These are phyloP conservation scores for Hypoxylon fragiforme DNA, from an alignment of 495 filamentous ascomycete species.

Conservation along the genomic window DNA sequence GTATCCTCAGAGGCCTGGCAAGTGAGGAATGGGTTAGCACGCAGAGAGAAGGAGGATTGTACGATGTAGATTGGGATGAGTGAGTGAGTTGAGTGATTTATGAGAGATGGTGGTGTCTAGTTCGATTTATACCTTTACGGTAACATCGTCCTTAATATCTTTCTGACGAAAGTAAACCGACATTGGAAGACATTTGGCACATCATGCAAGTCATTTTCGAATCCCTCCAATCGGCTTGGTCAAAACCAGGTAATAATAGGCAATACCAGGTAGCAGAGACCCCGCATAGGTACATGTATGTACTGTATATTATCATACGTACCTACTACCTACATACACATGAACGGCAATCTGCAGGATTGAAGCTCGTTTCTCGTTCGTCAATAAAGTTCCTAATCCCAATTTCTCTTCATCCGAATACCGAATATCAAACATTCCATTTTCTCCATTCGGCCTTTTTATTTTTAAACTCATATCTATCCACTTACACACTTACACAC, in stretches of 20 bases:
- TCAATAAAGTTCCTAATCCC: too few relatives aligned
- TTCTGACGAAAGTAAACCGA: slow-evolving; percentile 7
- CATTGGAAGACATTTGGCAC: slow-evolving; percentile 9
- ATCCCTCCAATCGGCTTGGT: slow-evolving; percentile 32
- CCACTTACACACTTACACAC: slow-evolving; percentile 18
- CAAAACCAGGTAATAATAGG: too few relatives aligned
- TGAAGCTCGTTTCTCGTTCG: slow-evolving; percentile 6
- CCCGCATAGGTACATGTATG: slow-evolving; percentile 35
- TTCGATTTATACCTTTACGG: slow-evolving; percentile 19
- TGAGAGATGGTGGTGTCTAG: background rate
- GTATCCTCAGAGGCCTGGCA: slow-evolving; percentile 64
- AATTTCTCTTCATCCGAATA: slow-evolving; percentile 14
- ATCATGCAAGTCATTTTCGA: slow-evolving; percentile 24
- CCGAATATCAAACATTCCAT: slow-evolving; percentile 16
- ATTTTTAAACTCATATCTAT: slow-evolving; percentile 17
- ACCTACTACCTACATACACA: too few relatives aligned
- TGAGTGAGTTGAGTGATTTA: slow-evolving; percentile 45
- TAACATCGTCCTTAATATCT: slow-evolving; percentile 1
- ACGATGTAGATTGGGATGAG: slow-evolving; percentile 51
- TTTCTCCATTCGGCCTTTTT: slow-evolving; percentile 4
- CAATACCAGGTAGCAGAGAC: too few relatives aligned
- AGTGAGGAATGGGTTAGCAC: slow-evolving; percentile 76
- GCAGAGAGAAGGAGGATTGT: slow-evolving; percentile 63
- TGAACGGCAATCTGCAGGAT: slow-evolving; percentile 22
- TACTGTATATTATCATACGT: too few relatives aligned